Percentiles rank a stretch among this genome's conserved stretches.
Evolutionary conservation across 306 rosid species (phyloP).

Genomic region (Dalbergia oliveri): DNA sequence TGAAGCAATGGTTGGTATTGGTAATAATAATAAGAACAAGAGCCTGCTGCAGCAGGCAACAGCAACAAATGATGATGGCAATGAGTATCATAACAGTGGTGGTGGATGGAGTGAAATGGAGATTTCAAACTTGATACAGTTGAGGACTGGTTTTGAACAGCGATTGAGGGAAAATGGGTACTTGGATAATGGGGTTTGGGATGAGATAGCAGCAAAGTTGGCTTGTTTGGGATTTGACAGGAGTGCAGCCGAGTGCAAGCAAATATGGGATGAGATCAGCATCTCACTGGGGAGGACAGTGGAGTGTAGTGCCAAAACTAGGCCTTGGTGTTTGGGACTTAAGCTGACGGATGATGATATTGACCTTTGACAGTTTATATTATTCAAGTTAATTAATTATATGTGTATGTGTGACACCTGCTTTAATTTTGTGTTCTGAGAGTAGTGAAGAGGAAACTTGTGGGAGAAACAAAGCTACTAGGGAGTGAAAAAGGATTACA

Average conservation of each 20-base stretch:
- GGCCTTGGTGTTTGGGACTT: constrained; percentile 64
- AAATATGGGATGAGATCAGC: constrained; percentile 60
- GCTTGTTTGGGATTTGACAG: constrained; percentile 55
- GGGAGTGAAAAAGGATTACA: not conserved
- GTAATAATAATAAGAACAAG: constrained; percentile 28
- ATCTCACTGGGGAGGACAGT: constrained; percentile 52
- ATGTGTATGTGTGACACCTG: constrained; percentile 20
- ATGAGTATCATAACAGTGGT: not conserved
- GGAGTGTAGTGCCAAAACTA: constrained; percentile 44
- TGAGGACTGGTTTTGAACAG: constrained; percentile 51
- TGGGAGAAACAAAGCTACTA: constrained; percentile 42
- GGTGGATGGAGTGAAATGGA: constrained; percentile 59
- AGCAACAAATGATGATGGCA: not conserved
- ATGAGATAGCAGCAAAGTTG: constrained; percentile 56
- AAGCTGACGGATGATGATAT: constrained; percentile 62
- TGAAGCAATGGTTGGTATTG: constrained; percentile 26
- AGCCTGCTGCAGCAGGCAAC: not conserved
- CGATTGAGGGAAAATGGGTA: constrained; percentile 48
- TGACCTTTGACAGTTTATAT: constrained; percentile 45
- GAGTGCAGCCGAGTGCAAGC: constrained; percentile 53
- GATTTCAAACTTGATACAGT: constrained; percentile 55
- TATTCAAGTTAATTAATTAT: constrained; percentile 27
- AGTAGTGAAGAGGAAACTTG: constrained; percentile 50
- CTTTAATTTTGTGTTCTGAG: constrained; percentile 35
- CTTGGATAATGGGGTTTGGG: constrained; percentile 51